Evolutionary conservation across 345 rosid species (phyloP).

Genomic region (Aethionema arabicum): DNA sequence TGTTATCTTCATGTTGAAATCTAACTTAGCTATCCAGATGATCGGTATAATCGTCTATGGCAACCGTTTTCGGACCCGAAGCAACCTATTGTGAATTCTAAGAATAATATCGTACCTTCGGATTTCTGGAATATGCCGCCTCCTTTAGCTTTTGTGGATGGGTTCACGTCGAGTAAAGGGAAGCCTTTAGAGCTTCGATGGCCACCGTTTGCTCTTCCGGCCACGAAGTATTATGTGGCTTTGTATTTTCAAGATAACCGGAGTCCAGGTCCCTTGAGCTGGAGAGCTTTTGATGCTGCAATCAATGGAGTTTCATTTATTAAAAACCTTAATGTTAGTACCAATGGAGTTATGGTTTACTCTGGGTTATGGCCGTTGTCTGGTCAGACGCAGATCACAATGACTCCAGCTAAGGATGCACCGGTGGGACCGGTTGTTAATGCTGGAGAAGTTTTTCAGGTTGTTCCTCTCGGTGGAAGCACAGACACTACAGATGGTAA

Average conservation of each 20-base stretch:
- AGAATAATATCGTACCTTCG: conserved; percentile 40
- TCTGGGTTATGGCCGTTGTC: conserved; percentile 72
- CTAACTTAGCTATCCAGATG: conserved; percentile 73
- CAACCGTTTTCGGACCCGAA: conserved; percentile 61
- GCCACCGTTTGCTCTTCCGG: conserved; percentile 62
- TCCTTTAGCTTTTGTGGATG: conserved; percentile 46
- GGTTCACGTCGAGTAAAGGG: conserved; percentile 54
- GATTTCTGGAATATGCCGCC: conserved; percentile 86
- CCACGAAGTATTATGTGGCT: conserved; percentile 63
- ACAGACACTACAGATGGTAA: conserved; percentile 75
- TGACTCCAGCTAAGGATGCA: conserved; percentile 48
- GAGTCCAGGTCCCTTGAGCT: conserved; percentile 50
- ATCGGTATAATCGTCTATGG: conserved; percentile 65
- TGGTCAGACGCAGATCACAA: conserved; percentile 55
- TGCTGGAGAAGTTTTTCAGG: conserved; percentile 79
- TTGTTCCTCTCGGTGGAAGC: conserved; percentile 61
- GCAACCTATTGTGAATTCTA: conserved; percentile 35
- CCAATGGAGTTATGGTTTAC: conserved; percentile 62
- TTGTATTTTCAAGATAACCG: conserved; percentile 81
- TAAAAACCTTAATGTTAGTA: conserved; percentile 58
- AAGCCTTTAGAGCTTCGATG: conserved; percentile 54
- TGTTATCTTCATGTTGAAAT: conserved; percentile 35
- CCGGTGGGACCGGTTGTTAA: conserved; percentile 67
- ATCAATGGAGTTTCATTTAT: conserved; percentile 63
- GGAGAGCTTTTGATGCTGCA: conserved; percentile 74